Evolutionary conservation across 805 yeast species (phyloP), one percentile per base, ranked within the genome.

Genomic region (Wickerhamomyces alni): DNA sequence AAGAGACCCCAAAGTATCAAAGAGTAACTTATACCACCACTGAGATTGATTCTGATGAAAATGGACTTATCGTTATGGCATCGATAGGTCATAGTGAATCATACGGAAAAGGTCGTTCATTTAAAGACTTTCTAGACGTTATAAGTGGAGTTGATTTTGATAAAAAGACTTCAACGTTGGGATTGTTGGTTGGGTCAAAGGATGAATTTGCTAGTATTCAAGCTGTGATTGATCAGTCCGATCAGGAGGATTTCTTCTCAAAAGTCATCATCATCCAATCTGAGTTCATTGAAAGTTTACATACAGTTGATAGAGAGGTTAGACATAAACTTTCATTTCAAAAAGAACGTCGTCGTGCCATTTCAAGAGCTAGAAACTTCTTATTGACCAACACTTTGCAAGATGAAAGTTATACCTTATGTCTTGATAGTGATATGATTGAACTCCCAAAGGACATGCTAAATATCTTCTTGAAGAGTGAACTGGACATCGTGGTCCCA

Each of bases 31-130:
- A 43, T 28, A 32, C 28, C 9, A 40, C 48, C 13, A 15, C 9
- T 2, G 31, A 31, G 7, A 10, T 33, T 6, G 35, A 47, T 8
- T 3, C 48, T 2, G 39, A 32, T 3, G 11, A 13, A 1, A 50
- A 45, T 21, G 49, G 46, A 22, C 17, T 48, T 0, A 37, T 43
- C 18, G 42, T 46, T 0, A 26, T 50, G 19, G 34, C 42, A 13
- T 30, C 45, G 0, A 53, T 66, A n/a, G 66, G 61, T 1, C 48
- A 48, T 38, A 44, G 45, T 10, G 46, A 38, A 7, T 54, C 72
- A 4, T 72, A 66, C 38, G 75, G 76, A 1, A 43, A 42, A 4
- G 58, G 45, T 4, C 55, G 67, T 25, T 36, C 47, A 1, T 59
- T 70, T 36, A 35, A 38, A 1, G 66, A 66, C 39, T 63, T 66